Base-by-base conservation (phyloP, 1,284 basidiomycete genomes). In the Malassezia dermatis region DNA sequence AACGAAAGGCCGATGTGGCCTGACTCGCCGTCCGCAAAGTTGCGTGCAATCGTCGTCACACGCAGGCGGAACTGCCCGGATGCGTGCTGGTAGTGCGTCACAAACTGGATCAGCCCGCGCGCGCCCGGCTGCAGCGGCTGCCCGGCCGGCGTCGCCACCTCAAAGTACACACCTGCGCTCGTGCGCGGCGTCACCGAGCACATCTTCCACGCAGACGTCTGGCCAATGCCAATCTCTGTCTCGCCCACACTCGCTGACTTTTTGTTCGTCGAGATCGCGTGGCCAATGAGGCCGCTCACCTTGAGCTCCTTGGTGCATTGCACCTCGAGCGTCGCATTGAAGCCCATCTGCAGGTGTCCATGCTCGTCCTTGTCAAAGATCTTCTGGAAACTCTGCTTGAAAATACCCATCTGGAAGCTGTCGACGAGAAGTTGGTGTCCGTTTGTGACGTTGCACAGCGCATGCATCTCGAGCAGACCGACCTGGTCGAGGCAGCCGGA, bases 151-250 rank as follows among this genome's bases (percentile, higher is more conserved):
- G 91, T 95, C 58, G 96, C 94, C 23, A 98, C 93, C 75, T 99
- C 94, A 75, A 99, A 96, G 80, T 98, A 99, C 49, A 94, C 86
- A 23, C 85, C 94, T 32, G 86, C 83, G 4, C 93, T 86, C 1
- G 89, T 91, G 60, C 83, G 85, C 13, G 90, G 89, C 1, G 84
- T 89, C 63, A 98, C 81, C 51, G 84, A 82, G 78, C 94, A 95
- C 64, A 98, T 82, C 78, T 90, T 95, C 93, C 93, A 99, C 1
- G 91, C 93, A n/a, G 90, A 95, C 0, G 93, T 99, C 73, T 93
- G 88, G 24, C 91, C 93, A 61, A 99, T 94, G 75, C 93, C 94
- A 60, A 98, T 98, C 77, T 99, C 94, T 1, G 94, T 98, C 79
- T 99, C 94, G 60, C 93, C 93, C 27, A 99, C 94, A 67, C 89